Base-by-base conservation (phyloP, 2,329 filamentous ascomycete species). In the Biscogniauxia sp. region DNA sequence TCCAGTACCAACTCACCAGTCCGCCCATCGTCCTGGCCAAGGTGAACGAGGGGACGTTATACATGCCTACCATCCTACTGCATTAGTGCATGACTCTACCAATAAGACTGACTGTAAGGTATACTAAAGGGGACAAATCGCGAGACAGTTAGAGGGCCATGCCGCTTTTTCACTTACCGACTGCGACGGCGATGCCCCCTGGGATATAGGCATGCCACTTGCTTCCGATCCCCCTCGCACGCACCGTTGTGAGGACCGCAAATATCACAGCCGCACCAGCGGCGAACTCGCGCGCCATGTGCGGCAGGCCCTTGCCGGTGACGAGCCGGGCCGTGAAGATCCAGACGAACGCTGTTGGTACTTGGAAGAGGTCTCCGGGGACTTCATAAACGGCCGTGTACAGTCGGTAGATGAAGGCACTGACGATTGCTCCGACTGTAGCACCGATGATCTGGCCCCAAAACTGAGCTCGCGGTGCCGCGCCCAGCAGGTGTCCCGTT, bases 41-140 rank as follows among this genome's bases (percentile, higher is more conserved):
- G 0, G 95, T 99, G 73, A 99, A 99, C 0, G 92, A 96, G 0
- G 95, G 95, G 0, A 94, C 92, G 70, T 98, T 99, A 77, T 98
- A 99, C 87, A 99, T 99, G 54, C 95, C 90, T 89, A 68, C 19
- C 52, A 11, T 17, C 15, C 50, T 45, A 17, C 2, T 45, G 13
- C 37, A 45, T 45, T 32, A 32, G 28, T 32, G 28, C 28, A 32
- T 4, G 9, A 13, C 9, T 32, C 28, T 13, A 32, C 28, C 7
- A 32, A 32, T 32, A 2, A 32, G 26, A 4, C 11, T 32, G 28
- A 13, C 28, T 3, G 9, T 32, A 32, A 32, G 6, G 9, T 32
- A 13, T 13, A 32, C 11, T 3, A 7, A 23, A 23, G 23, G 23
- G 5, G 23, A 37, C 32, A 9, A 37, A 7, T 11, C 8, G 9